These are phyloP conservation scores for Prunus mira DNA, from an alignment of 306 rosid species.

Conservation along the genomic window DNA sequence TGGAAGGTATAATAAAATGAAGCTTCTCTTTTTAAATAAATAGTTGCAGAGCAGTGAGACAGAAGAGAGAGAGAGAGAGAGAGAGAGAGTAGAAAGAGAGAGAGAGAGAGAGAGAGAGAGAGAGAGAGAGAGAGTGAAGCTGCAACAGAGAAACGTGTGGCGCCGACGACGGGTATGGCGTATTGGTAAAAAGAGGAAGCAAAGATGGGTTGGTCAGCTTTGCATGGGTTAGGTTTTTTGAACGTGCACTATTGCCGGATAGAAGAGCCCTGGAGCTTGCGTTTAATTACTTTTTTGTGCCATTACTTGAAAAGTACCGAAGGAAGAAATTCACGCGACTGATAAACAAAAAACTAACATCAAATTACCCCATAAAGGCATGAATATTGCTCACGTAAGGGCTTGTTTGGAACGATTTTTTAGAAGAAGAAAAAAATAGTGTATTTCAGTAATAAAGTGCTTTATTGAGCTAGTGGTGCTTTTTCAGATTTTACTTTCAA, in stretches of 20 bases:
- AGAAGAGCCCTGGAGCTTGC: neutral
- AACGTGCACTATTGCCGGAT: neutral
- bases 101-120: no score
- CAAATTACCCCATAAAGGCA: neutral
- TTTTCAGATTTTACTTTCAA: no score
- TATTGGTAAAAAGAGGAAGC: neutral
- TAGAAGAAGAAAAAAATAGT: no score
- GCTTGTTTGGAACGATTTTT: no score
- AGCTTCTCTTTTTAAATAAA: neutral
- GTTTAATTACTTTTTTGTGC: neutral
- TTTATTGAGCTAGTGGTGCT: no score
- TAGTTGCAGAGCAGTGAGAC: neutral
- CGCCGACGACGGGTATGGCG: conserved; percentile 14
- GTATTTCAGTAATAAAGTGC: no score
- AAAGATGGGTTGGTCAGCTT: conserved; percentile 1
- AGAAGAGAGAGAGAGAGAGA: neutral
- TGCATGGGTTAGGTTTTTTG: neutral
- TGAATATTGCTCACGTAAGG: no score
- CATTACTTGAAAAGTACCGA: neutral
- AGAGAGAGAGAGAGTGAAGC: neutral
- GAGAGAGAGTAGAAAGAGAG: no score
- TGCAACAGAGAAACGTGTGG: neutral
- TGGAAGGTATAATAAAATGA: neutral
- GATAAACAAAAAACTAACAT: neutral
- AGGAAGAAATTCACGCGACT: no score